Base-by-base conservation (phyloP, 73 alveolate genomes). In the Paramecium tetraurelia region DNA sequence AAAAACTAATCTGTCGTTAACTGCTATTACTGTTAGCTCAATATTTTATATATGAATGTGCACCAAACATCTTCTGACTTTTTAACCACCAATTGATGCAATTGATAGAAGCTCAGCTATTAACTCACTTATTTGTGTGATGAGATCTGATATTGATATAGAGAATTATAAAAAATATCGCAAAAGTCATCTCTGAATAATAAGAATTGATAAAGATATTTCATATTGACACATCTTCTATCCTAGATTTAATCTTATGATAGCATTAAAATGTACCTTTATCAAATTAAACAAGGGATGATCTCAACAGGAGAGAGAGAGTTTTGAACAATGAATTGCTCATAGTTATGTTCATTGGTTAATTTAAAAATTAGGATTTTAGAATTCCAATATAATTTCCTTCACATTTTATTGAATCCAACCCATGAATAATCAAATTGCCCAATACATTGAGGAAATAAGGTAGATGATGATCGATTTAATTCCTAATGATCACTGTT, bases 141-240 rank as follows among this genome's bases (percentile, higher is more conserved):
- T 16, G 76, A 80, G 20, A 80, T 80, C 90, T 40, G 43, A 43
- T 80, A 80, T 20, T 41, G 21, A 46, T 44, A 80, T 3, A 80
- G 41, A 14, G 90, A n/a, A 35, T 46, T 21, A 80, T 44, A 80
- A 24, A 80, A 44, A 7, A 40, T 8, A 24, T 80, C 90, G 46
- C 90, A 24, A 80, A 80, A 80, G 14, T 80, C 90, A 44, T 80
- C 90, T 24, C 90, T 80, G 43, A 80, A 80, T 11, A 80, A 21
- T 46, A 80, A 63, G 76, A 80, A 80, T 80, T 80, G n/a, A 46
- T 75, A 80, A 80, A 80, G 38, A 12, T 80, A 80, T 80, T 80
- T 44, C 33, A 46, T 9, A 48, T 63, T 63, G 9, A 44, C 4
- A n/a, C 31, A 53, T 53, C 69, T 53, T 1, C 69, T n/a, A 53